Evolutionary conservation across 768 basidiomycete genomes (phyloP), one percentile per base, ranked within the genome.

Genomic region (Phanerochaete sordida): DNA sequence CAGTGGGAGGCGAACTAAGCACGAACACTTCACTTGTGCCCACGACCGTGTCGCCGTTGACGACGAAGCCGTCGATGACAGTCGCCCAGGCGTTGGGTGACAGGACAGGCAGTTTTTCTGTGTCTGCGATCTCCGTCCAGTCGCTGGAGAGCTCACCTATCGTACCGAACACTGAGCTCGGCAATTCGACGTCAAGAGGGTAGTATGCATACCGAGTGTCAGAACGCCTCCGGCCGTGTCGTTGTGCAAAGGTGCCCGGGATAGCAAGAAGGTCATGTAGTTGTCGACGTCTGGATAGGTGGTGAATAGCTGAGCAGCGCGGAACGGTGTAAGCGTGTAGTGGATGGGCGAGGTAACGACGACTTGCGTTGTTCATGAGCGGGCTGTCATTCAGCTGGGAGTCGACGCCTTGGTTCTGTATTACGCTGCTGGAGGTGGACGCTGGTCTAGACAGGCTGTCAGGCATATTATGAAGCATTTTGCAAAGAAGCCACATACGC

Each of bases 221-320:
- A 66, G 59, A 19, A 48, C 39, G 23, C 65, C 65, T 13, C 65
- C 65, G 27, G 59, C 57, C 2, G 53, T 57, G 26, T 52, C 35
- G 15, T 64, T 60, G 26, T 43, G 48, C 16, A 30, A 45, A 27
- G 5, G 59, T 43, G 21, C 65, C 19, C 39, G 62, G 15, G 58
- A 33, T 21, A 66, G 48, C 15, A 54, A 37, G 60, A 66, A 66
- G 1, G 65, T 61, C 35, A 66, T 62, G 57, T 51, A 61, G 46
- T 37, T 64, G 3, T 48, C 33, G 16, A 39, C 50, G 21, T 48
- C 39, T 4, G 64, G 48, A 33, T 60, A 37, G 12, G 45, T 15
- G 23, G 39, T 27, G 57, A 62, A 64, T 16, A 64, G 35, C 51
- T 52, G 21, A 13, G 49, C 21, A 27, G 6, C 8, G 44, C 44